phyloP scores from a whole-genome alignment of 306 rosid genomes.

The Geum urbanum region DNA sequence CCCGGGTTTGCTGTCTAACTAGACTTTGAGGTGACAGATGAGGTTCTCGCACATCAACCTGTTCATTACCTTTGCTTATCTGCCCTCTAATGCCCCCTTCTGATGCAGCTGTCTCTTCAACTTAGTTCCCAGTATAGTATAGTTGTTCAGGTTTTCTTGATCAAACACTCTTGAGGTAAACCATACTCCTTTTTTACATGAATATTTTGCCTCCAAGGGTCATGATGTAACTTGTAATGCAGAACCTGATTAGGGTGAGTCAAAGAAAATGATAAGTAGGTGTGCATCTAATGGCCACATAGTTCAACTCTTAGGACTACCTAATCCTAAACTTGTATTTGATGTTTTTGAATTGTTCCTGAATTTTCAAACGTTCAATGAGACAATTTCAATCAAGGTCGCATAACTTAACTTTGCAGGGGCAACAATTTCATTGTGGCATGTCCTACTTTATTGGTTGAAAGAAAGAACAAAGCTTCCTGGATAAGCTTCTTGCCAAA shows the following conservation, averaged over 20 bases:
- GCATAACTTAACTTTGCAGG: neutral
- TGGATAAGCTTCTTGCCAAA: neutral
- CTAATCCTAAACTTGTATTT: neutral
- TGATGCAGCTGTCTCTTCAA: conserved; percentile 13
- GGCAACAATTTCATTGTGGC: neutral
- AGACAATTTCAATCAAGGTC: neutral
- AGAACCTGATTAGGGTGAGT: conserved; percentile 46
- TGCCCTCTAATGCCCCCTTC: neutral
- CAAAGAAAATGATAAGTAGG: conserved; percentile 16
- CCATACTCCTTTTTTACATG: conserved; percentile 52
- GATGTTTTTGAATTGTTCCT: neutral
- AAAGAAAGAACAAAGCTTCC: neutral
- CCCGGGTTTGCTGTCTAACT: neutral
- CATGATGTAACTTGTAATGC: conserved; percentile 85
- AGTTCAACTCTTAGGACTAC: neutral
- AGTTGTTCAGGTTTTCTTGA: conserved; percentile 35
- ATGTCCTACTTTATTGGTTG: neutral
- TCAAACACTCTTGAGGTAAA: conserved; percentile 57
- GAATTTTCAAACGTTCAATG: neutral
- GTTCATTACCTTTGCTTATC: neutral
- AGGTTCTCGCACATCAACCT: neutral
- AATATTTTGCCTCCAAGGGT: conserved; percentile 71
- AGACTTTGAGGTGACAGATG: neutral
- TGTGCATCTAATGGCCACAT: neutral
- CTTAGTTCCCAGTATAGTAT: neutral